A percentile compares a stretch with the other conserved stretches of the same genome.
phyloP scores from a whole-genome alignment of 2,329 filamentous ascomycete genomes.

The Arachnomyces sp. region DNA sequence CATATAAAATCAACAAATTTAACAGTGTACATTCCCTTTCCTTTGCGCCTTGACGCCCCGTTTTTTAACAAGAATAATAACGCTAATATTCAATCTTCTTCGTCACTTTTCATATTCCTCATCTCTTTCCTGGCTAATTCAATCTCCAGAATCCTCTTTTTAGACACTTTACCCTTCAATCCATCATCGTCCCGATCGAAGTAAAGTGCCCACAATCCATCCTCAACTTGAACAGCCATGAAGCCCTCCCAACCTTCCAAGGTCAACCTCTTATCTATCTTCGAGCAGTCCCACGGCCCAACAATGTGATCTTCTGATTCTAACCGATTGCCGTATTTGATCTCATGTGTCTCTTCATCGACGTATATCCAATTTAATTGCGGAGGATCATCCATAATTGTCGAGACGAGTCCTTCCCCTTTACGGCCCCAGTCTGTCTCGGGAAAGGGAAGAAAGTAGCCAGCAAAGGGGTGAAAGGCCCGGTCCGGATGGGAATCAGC shows the following conservation, averaged over 20 bases:
- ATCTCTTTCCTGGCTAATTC: slow-evolving; percentile 49
- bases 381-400: slow-evolving; percentile 39
- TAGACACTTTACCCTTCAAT: slow-evolving; percentile 37
- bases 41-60: too few species aligned
- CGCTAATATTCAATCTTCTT: too few species aligned
- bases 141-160: slow-evolving; percentile 48
- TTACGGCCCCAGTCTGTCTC: too few species aligned
- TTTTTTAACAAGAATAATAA: too few species aligned
- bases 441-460: slow-evolving; percentile 53
- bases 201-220: slow-evolving; percentile 20
- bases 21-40: too few species aligned
- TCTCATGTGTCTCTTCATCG: slow-evolving; percentile 47
- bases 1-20: too few species aligned
- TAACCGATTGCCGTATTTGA: slow-evolving; percentile 54
- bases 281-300: slow-evolving; percentile 68
- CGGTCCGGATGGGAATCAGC: too few species aligned
- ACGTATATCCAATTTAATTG: slow-evolving; percentile 58
- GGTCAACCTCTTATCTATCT: slow-evolving; percentile 34
- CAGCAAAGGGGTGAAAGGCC: too few species aligned
- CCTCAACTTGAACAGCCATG: slow-evolving; percentile 39
- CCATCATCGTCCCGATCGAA: slow-evolving; percentile 22
- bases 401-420: slow-evolving; percentile 38
- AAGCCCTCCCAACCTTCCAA: slow-evolving; percentile 37
- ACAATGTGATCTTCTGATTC: slow-evolving; percentile 61
- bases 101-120: too few species aligned